Percentiles rank a stretch among this genome's conserved stretches.
Evolutionary conservation across 2,329 filamentous ascomycete genomes (phyloP).

Genomic region (Epichloe bromicola): DNA sequence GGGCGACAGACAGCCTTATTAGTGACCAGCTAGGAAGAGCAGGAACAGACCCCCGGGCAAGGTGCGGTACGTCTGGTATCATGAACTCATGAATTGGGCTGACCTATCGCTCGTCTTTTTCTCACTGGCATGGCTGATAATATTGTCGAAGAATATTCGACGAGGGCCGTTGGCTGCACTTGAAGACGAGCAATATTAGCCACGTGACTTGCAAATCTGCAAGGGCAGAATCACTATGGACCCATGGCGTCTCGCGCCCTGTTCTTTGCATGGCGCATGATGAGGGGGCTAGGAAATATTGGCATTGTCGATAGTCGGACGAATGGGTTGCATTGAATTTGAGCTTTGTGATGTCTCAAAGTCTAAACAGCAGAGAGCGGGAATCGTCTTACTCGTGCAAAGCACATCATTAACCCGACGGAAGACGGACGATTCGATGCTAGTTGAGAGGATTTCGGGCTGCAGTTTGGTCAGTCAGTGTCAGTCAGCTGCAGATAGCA

Average conservation of each 20-base stretch:
- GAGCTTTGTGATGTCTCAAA: neutral
- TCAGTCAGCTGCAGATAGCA: neutral
- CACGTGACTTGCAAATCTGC: no score
- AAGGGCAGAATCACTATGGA: no score
- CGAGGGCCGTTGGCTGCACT: neutral
- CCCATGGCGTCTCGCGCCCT: no score
- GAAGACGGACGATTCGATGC: neutral
- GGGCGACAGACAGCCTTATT: neutral
- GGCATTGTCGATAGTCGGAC: neutral
- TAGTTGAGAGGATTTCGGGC: neutral
- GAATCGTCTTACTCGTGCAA: slow-evolving; percentile 1
- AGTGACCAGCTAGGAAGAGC: neutral
- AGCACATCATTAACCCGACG: neutral
- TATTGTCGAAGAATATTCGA: neutral
- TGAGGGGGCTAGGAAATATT: neutral
- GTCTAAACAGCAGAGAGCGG: neutral
- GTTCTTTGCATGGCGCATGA: no score
- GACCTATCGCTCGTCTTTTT: slow-evolving; percentile 4
- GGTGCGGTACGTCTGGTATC: neutral
- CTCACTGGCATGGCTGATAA: neutral
- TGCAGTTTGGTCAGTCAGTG: neutral
- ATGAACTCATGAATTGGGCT: neutral
- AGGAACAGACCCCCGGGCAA: neutral
- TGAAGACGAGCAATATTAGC: neutral
- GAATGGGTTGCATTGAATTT: neutral